Evolutionary conservation across 257 asterid genomes (phyloP).

Genomic region (Solanum stenotomum): DNA sequence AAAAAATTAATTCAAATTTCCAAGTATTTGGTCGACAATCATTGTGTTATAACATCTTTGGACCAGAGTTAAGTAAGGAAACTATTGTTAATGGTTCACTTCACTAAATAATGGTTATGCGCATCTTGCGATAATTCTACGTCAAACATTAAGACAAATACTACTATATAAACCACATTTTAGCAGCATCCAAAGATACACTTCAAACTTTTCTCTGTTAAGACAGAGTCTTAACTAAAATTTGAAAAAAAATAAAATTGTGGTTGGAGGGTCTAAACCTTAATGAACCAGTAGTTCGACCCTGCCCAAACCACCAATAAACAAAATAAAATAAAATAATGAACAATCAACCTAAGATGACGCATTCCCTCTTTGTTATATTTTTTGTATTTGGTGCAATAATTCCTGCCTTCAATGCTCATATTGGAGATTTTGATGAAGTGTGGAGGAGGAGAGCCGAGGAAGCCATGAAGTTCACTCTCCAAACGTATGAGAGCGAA

Average conservation of each 20-base stretch:
- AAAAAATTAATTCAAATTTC: not conserved
- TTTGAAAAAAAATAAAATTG: not conserved
- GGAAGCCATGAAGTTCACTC: constrained; percentile 34
- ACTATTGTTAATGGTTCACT: not conserved
- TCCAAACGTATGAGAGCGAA: constrained; percentile 25
- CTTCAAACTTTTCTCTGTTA: not conserved
- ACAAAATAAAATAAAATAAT: not conserved
- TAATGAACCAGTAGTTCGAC: constrained; percentile 13
- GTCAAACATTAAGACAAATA: not conserved
- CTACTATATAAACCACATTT: not conserved
- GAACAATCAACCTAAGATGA: not conserved
- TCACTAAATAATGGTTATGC: not conserved
- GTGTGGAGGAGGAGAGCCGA: constrained; percentile 24
- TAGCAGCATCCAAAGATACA: not conserved
- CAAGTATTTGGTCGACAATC: not conserved
- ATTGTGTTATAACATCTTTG: not conserved
- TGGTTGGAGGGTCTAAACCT: constrained; percentile 17
- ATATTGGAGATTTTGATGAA: constrained; percentile 17
- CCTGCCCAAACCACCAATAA: not conserved
- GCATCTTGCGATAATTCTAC: not conserved
- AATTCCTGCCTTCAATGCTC: constrained; percentile 15
- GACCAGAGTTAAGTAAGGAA: not conserved
- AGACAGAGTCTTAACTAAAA: not conserved
- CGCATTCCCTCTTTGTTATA: constrained; percentile 2
- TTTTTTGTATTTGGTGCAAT: constrained; percentile 19